phyloP scores from a whole-genome alignment of 345 rosid species.

The Populus simonii region DNA sequence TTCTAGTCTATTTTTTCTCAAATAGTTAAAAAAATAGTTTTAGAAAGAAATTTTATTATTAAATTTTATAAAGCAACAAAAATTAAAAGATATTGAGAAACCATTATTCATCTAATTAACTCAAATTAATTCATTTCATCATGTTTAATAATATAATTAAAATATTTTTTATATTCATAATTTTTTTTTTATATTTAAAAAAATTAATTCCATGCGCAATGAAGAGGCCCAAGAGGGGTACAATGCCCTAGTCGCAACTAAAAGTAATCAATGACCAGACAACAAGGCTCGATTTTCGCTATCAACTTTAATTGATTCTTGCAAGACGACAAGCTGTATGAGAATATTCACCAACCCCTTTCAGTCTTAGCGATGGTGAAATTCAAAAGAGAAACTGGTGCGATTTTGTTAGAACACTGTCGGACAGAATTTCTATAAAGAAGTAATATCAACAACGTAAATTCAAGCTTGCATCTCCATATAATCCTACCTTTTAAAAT shows the following conservation, averaged over 20 bases:
- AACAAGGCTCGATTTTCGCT: neutral
- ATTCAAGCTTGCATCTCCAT: neutral
- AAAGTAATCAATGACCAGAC: neutral
- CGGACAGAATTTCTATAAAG: neutral
- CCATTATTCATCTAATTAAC: no score
- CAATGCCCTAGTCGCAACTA: neutral
- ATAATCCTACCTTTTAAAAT: neutral
- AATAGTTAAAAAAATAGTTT: no score
- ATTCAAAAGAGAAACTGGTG: neutral
- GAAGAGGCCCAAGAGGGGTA: no score
- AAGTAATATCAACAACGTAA: neutral
- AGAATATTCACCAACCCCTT: neutral
- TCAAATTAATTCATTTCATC: no score
- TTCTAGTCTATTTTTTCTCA: no score
- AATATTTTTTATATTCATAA: rapidly evolving
- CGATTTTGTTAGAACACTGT: neutral
- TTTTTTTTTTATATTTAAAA: no score
- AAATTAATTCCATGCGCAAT: no score
- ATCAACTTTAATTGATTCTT: neutral
- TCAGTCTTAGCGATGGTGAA: neutral
- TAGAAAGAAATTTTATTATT: no score
- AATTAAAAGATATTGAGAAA: no score
- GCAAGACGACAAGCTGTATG: neutral
- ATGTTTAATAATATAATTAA: no score
- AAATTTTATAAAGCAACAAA: no score